Conservation (phyloP, 2,329 filamentous ascomycete species). For the Aspergillus ibericus region DNA sequence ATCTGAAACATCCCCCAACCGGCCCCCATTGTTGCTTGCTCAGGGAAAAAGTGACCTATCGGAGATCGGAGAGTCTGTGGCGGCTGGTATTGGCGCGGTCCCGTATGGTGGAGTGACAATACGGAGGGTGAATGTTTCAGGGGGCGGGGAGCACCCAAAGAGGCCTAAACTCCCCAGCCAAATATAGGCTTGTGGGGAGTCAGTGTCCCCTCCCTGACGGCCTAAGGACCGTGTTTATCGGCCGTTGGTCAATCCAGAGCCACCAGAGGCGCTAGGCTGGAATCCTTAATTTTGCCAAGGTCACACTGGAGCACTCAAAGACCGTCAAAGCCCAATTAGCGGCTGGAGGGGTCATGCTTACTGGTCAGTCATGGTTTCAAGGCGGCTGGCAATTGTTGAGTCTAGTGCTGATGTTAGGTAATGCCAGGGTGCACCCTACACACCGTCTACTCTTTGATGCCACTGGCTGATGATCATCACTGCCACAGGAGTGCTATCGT, state of each 20-base stretch:
- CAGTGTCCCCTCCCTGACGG: not conserved
- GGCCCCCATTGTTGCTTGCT: not conserved
- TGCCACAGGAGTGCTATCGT: constrained; percentile 8
- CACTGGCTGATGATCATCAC: constrained; percentile 9
- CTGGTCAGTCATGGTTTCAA: constrained; percentile 14
- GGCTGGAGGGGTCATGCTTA: constrained; percentile 1
- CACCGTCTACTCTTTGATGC: not conserved
- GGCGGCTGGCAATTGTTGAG: constrained; percentile 4
- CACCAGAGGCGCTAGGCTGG: constrained; percentile 14
- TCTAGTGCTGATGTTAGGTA: not conserved
- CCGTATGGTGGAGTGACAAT: not conserved
- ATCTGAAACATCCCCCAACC: not conserved
- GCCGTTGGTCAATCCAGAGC: constrained; percentile 18
- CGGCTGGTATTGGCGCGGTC: not conserved
- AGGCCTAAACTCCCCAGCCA: constrained; percentile 13
- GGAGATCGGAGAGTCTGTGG: not conserved
- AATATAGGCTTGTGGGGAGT: constrained; percentile 24
- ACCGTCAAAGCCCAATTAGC: constrained; percentile 2
- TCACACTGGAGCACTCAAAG: not conserved
- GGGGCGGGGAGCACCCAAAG: constrained; percentile 18
- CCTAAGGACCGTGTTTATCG: constrained; percentile 18
- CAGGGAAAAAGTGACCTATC: not conserved
- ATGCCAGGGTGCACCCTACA: not conserved
- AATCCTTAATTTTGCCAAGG: constrained; percentile 21
- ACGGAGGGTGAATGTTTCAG: constrained; percentile 15